Evolutionary conservation across 495 filamentous ascomycete genomes (phyloP).

Genomic region (Aspergillus haitiensis): DNA sequence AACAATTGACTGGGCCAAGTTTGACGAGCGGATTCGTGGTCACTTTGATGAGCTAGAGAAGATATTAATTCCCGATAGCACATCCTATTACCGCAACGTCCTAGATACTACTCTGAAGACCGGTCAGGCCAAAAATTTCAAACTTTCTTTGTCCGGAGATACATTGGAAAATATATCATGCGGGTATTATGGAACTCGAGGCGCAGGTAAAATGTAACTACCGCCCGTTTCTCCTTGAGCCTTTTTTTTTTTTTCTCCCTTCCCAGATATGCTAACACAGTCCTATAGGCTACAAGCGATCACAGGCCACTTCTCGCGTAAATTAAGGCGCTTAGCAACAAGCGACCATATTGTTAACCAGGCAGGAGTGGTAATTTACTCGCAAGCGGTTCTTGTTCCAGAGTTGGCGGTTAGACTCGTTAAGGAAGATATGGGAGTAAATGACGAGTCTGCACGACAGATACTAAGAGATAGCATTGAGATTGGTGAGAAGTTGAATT

Average conservation of each 20-base stretch:
- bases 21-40: slow-evolving; percentile 62
- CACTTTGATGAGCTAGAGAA: slow-evolving; percentile 55
- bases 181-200: slow-evolving; percentile 87
- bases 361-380: slow-evolving; percentile 69
- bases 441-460: slow-evolving; percentile 60
- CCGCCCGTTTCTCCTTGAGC: slow-evolving; percentile 14
- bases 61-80: slow-evolving; percentile 56
- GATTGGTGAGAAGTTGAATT: slow-evolving; percentile 76
- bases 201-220: slow-evolving; percentile 61
- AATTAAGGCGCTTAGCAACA: slow-evolving; percentile 62
- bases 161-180: slow-evolving; percentile 51
- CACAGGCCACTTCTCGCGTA: slow-evolving; percentile 57
- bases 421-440: slow-evolving; percentile 79
- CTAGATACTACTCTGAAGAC: slow-evolving; percentile 58
- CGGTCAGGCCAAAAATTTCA: slow-evolving; percentile 61
- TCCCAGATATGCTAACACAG: slow-evolving; percentile 4
- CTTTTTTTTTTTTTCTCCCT: not conserved
- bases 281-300: slow-evolving; percentile 59
- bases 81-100: slow-evolving; percentile 62
- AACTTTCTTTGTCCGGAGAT: slow-evolving; percentile 46
- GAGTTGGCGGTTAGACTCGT: slow-evolving; percentile 77
- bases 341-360: slow-evolving; percentile 68
- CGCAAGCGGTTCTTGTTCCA: slow-evolving; percentile 84
- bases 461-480: slow-evolving; percentile 73
- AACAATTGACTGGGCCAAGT: slow-evolving; percentile 68